phyloP scores from a whole-genome alignment of 1,139 yeast species.

The Yamadazyma songkhlaensis region DNA sequence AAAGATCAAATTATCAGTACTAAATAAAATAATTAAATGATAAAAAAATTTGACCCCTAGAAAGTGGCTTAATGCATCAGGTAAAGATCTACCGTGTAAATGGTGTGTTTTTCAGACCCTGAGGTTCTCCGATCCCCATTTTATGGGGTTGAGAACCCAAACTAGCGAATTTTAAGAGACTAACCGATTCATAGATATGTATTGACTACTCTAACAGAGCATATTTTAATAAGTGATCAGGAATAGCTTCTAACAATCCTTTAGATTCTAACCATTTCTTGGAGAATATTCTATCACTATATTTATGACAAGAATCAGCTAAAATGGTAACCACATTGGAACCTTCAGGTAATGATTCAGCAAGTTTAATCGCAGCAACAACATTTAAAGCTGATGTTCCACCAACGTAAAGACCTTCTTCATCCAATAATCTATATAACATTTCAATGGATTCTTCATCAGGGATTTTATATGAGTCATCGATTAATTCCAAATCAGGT shows the following conservation, averaged over 20 bases:
- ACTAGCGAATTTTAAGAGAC: too few relatives aligned
- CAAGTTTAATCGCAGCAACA: constrained; percentile 75
- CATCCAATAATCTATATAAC: constrained; percentile 79
- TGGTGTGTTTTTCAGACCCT: too few relatives aligned
- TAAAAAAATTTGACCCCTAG: too few relatives aligned
- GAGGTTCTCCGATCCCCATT: too few relatives aligned
- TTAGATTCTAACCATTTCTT: constrained; percentile 73
- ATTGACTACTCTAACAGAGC: constrained; percentile 21
- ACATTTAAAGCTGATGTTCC: constrained; percentile 85
- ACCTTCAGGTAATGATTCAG: constrained; percentile 73
- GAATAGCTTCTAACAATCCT: constrained; percentile 62
- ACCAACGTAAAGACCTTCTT: constrained; percentile 89
- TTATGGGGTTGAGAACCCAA: too few relatives aligned
- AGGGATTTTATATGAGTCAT: constrained; percentile 72
- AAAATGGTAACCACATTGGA: constrained; percentile 81
- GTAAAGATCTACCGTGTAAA: too few relatives aligned
- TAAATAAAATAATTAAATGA: too few relatives aligned
- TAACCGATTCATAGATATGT: neutral
- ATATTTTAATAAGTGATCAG: constrained; percentile 69
- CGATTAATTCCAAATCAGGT: constrained; percentile 65
- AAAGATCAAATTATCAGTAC: too few relatives aligned
- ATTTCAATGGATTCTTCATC: constrained; percentile 76
- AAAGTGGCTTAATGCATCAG: too few relatives aligned
- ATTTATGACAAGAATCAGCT: constrained; percentile 88
- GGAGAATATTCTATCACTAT: constrained; percentile 77